These are phyloP conservation scores for Annulohypoxylon moriforme DNA, from an alignment of 495 filamentous ascomycete genomes.

Conservation along the genomic window DNA sequence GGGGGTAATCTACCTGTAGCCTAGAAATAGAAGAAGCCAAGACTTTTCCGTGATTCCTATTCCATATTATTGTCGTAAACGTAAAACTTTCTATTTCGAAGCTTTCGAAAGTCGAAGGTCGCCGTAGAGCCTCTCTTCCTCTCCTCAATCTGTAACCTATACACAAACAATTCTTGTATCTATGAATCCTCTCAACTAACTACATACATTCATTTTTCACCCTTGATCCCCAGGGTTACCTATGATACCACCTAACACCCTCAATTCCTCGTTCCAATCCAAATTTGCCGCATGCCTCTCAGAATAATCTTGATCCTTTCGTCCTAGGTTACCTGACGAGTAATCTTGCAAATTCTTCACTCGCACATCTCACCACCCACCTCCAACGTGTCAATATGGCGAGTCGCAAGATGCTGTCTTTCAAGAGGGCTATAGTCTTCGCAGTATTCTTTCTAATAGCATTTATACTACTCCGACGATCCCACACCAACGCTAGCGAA, in stretches of 20 bases:
- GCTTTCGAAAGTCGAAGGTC: conserved; percentile 11
- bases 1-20: background rate
- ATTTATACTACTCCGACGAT: conserved; percentile 76
- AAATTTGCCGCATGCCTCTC: conserved; percentile 33
- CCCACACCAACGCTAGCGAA: conserved; percentile 55
- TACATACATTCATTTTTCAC: conserved; percentile 16
- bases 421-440: conserved; percentile 76
- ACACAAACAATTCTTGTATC: conserved; percentile 10
- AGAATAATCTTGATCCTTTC: conserved; percentile 7
- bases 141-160: conserved; percentile 12
- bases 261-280: conserved; percentile 22
- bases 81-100: conserved; percentile 29
- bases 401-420: conserved; percentile 65
- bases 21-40: conserved; percentile 31
- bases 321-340: conserved; percentile 15
- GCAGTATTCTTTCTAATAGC: conserved; percentile 74
- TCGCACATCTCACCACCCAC: background rate
- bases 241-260: background rate
- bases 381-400: conserved; percentile 14
- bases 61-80: conserved; percentile 16
- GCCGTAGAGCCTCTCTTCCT: conserved; percentile 22
- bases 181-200: conserved; percentile 12
- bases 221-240: conserved; percentile 3
- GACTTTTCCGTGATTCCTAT: conserved; percentile 28
- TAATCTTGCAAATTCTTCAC: conserved; percentile 1